Evolutionary conservation across 805 yeast species (phyloP), one percentile per base, ranked within the genome.

Genomic region (Barnettozyma sucrosica): DNA sequence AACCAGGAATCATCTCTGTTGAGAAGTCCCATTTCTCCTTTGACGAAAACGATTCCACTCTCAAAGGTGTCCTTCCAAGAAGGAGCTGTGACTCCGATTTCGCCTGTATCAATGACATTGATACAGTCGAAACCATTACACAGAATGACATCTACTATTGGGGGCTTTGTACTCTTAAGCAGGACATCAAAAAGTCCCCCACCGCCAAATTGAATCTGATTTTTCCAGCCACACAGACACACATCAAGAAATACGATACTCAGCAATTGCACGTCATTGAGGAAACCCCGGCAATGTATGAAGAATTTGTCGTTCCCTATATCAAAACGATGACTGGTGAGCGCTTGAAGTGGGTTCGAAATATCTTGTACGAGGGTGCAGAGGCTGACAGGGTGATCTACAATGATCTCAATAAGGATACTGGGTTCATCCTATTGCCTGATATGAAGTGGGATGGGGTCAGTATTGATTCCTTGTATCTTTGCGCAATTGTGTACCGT

Each of bases 381-480:
- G 99, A 92, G 64, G 75, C 88, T 0, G 97, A 90, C 30, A 68
- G 88, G 19, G 80, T 92, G n/a, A 72, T 89, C 2, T 75, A 72
- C 55, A 80, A 83, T 44, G 84, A 88, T 52, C 58, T 62, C 13
- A 60, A 62, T 10, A 58, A 65, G 11, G 54, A 57, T 0, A 63
- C 61, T 38, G 89, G 90, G 18, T 88, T 86, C 59, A 79, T 89
- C 5, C 66, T 93, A 41, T 70, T 90, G 37, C 98, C 98, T 0
- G 97, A 92, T 65, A 87, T 92, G 95, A 90, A 90, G 63, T 93
- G 99, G 99, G 97, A 92, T 62, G 81, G 85, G 4, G 68, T 73
- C 43, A 79, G 80, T 25, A 55, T 83, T 61, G 87, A 80, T 23
- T 66, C 92, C 4, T 67, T 93, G 47, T 89, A 93, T 62, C 67